Percentiles rank a stretch among this genome's conserved stretches.
These are phyloP conservation scores for Starmerella potacharoeniae DNA, from an alignment of 805 yeast genomes.

Conservation along the genomic window DNA sequence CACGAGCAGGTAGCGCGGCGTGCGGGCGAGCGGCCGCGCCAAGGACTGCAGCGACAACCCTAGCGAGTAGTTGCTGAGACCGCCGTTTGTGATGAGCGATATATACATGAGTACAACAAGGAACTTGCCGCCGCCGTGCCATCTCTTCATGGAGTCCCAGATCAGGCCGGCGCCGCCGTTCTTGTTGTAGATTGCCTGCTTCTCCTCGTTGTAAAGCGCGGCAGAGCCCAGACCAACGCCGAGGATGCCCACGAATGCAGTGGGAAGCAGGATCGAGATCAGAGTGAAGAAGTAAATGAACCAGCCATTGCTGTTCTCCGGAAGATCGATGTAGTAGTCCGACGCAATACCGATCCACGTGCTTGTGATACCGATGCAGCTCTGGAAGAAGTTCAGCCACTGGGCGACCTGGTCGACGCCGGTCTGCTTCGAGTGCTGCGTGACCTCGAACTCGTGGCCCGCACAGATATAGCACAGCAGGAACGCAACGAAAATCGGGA, in stretches of 20 bases:
- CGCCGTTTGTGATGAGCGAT: conserved; percentile 71
- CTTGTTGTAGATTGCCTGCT: conserved; percentile 40
- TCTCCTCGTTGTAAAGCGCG: conserved; percentile 40
- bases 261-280: conserved; percentile 56
- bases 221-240: conserved; percentile 61
- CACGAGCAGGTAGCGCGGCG: conserved; percentile 74
- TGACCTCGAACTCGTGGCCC: conserved; percentile 28
- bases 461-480: conserved; percentile 49
- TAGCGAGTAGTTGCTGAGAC: conserved; percentile 68
- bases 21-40: conserved; percentile 37
- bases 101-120: conserved; percentile 56
- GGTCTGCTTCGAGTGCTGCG: conserved; percentile 33
- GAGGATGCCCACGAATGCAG: conserved; percentile 62
- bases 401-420: conserved; percentile 38
- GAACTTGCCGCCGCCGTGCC: conserved; percentile 73
- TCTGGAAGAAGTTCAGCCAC: conserved; percentile 59
- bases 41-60: conserved; percentile 64
- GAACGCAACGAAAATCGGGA: conserved; percentile 60
- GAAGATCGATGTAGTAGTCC: conserved; percentile 73
- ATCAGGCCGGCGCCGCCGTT: conserved; percentile 55
- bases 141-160: conserved; percentile 49
- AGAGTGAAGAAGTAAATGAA: conserved; percentile 52
- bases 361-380: conserved; percentile 65
- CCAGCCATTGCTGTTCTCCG: conserved; percentile 51
- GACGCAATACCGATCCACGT: conserved; percentile 86